phyloP scores from a whole-genome alignment of 2,329 filamentous ascomycete genomes.

The Exophiala aquamarina region DNA sequence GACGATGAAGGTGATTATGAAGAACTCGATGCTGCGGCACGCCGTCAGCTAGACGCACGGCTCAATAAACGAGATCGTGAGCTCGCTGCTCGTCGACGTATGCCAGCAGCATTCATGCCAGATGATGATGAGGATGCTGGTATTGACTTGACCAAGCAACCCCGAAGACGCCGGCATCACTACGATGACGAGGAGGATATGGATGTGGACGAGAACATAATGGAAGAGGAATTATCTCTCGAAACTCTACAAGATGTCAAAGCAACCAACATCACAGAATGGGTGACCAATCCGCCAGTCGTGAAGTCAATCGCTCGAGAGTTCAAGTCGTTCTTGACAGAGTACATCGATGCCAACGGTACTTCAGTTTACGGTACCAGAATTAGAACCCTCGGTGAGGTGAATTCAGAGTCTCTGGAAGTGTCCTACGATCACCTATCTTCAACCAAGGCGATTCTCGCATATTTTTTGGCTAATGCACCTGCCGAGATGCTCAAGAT shows the following conservation, averaged over 20 bases:
- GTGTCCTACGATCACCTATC: slow-evolving; percentile 93
- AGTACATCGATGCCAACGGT: slow-evolving; percentile 87
- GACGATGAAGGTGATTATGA: slow-evolving; percentile 67
- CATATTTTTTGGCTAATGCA: slow-evolving; percentile 94
- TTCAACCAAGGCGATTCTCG: slow-evolving; percentile 86
- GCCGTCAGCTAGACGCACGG: slow-evolving; percentile 62
- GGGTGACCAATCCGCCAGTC: slow-evolving; percentile 87
- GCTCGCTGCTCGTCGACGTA: slow-evolving; percentile 56
- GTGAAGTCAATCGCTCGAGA: slow-evolving; percentile 92
- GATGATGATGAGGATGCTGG: slow-evolving; percentile 83
- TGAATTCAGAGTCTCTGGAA: slow-evolving; percentile 94
- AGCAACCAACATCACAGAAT: slow-evolving; percentile 87
- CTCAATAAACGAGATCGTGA: slow-evolving; percentile 64
- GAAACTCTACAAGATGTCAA: slow-evolving; percentile 93
- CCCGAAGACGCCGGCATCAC: slow-evolving; percentile 77
- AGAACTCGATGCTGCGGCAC: slow-evolving; percentile 56
- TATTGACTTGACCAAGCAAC: slow-evolving; percentile 81
- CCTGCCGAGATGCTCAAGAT: slow-evolving; percentile 94
- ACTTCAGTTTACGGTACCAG: slow-evolving; percentile 92
- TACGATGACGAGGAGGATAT: slow-evolving; percentile 95
- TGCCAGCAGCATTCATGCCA: slow-evolving; percentile 63
- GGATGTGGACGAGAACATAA: slow-evolving; percentile 86
- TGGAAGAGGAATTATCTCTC: slow-evolving; percentile 91
- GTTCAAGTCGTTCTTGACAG: slow-evolving; percentile 95
- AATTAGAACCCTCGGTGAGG: slow-evolving; percentile 91